Conservation (phyloP, 176 grass and related monocot genomes). For the Eragrostis curvula region DNA sequence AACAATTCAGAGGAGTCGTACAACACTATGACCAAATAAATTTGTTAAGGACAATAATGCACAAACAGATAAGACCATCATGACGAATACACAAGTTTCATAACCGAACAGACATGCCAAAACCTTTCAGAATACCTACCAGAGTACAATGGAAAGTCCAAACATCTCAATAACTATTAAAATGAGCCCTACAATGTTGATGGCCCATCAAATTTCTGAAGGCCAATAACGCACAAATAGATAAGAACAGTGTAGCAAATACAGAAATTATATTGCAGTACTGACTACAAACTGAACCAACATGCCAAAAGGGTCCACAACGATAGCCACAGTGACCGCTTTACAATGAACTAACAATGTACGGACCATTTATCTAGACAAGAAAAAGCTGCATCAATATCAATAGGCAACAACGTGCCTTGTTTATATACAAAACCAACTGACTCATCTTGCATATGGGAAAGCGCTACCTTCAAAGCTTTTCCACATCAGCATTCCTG, state of each 20-base stretch:
- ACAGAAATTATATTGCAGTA: slow-evolving; percentile 43
- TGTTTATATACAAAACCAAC: slow-evolving; percentile 55
- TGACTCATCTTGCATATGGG: slow-evolving; percentile 29
- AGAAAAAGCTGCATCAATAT: slow-evolving; percentile 33
- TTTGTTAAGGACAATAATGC: slow-evolving; percentile 29
- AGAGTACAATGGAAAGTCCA: slow-evolving; percentile 22
- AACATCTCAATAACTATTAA: background rate
- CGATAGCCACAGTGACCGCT: slow-evolving; percentile 23
- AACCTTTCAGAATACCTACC: slow-evolving; percentile 24
- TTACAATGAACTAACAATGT: slow-evolving; percentile 44
- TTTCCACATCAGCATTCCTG: slow-evolving; percentile 56
- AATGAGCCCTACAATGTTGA: background rate
- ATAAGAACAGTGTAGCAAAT: slow-evolving; percentile 25
- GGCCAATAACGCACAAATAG: slow-evolving; percentile 26
- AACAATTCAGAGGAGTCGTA: no score
- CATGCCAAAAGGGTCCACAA: slow-evolving; percentile 36
- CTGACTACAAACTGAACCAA: slow-evolving; percentile 11
- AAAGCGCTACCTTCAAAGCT: slow-evolving; percentile 40
- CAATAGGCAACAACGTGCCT: slow-evolving; percentile 33
- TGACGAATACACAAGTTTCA: slow-evolving; percentile 37
- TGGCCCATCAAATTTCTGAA: background rate
- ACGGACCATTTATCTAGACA: slow-evolving; percentile 45
- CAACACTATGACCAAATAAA: no score
- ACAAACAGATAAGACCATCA: background rate
- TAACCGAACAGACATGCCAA: slow-evolving; percentile 28